Conservation (phyloP, 495 filamentous ascomycete genomes). For the Daldinia decipiens region DNA sequence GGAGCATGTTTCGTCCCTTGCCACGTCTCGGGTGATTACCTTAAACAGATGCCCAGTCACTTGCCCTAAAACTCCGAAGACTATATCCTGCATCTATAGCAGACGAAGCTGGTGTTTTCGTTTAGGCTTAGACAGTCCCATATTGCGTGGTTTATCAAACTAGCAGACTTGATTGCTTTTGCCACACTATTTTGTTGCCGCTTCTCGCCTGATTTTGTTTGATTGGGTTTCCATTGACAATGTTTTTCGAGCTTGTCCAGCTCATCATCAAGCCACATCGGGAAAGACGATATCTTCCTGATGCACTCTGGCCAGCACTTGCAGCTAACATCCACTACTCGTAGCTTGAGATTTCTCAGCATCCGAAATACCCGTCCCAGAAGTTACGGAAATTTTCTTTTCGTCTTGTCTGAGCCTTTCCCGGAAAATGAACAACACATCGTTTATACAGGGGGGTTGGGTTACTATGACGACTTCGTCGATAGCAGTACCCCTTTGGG, state of each 20-base stretch:
- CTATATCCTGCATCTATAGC: conserved; percentile 41
- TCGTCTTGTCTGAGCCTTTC: conserved; percentile 8
- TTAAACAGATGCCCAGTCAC: conserved; percentile 40
- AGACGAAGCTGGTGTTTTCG: conserved; percentile 25
- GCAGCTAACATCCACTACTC: conserved; percentile 44
- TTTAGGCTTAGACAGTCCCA: conserved; percentile 39
- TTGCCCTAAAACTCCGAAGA: conserved; percentile 34
- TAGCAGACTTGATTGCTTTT: conserved; percentile 41
- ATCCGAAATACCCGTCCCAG: conserved; percentile 40
- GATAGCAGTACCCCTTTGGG: conserved; percentile 38
- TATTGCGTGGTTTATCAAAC: conserved; percentile 38
- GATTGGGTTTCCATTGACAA: conserved; percentile 42
- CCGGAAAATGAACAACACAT: conserved; percentile 43
- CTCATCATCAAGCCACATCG: conserved; percentile 50
- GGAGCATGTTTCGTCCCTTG: conserved; percentile 49
- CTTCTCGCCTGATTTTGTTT: conserved; percentile 39
- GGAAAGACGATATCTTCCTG: conserved; percentile 43
- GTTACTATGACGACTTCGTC: conserved; percentile 41
- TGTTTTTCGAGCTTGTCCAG: conserved; percentile 36
- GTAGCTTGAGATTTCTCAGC: conserved; percentile 37
- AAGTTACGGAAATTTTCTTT: conserved; percentile 30
- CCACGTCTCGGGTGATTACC: conserved; percentile 46
- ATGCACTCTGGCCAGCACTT: conserved; percentile 43
- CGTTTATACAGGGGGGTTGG: conserved; percentile 38
- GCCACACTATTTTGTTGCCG: conserved; percentile 39